Conservation (phyloP, 2,329 filamentous ascomycete species). For the Xylaria sp. region DNA sequence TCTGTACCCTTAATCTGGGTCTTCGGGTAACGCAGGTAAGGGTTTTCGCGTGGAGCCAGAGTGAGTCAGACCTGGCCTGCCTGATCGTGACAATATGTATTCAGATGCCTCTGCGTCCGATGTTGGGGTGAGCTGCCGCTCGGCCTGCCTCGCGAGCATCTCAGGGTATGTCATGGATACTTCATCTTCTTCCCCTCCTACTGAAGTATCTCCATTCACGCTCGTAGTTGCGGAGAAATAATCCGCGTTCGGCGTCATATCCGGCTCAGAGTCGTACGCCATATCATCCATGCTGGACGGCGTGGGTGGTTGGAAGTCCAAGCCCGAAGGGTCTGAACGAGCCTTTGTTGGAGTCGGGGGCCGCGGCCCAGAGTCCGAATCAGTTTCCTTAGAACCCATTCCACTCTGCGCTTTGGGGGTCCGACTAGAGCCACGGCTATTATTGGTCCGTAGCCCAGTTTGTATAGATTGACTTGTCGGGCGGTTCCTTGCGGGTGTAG, state of each 20-base stretch:
- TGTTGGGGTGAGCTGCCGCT: constrained; percentile 46
- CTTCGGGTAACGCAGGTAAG: constrained; percentile 57
- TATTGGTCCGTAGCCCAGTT: constrained; percentile 1
- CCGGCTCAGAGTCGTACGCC: constrained; percentile 51
- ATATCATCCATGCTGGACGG: constrained; percentile 45
- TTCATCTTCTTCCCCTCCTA: constrained; percentile 14
- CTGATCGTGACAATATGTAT: constrained; percentile 33
- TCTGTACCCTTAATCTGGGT: constrained; percentile 44
- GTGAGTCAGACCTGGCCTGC: constrained; percentile 40
- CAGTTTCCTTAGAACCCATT: constrained; percentile 26
- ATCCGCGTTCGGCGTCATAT: constrained; percentile 42
- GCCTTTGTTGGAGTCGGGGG: constrained; percentile 41
- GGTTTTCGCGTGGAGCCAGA: constrained; percentile 53
- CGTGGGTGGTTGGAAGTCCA: constrained; percentile 44
- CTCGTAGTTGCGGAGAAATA: constrained; percentile 44
- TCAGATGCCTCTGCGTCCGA: constrained; percentile 39
- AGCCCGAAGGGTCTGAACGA: constrained; percentile 41
- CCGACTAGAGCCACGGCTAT: constrained; percentile 27
- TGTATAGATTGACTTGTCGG: constrained; percentile 21
- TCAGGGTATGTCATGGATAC: constrained; percentile 37
- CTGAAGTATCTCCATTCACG: constrained; percentile 30
- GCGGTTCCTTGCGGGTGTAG: constrained; percentile 22
- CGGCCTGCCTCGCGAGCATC: constrained; percentile 43
- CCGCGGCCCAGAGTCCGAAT: constrained; percentile 25
- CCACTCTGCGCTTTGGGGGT: constrained; percentile 35